Evolutionary conservation across 345 rosid genomes (phyloP).

Genomic region (Melastoma malabathricum): DNA sequence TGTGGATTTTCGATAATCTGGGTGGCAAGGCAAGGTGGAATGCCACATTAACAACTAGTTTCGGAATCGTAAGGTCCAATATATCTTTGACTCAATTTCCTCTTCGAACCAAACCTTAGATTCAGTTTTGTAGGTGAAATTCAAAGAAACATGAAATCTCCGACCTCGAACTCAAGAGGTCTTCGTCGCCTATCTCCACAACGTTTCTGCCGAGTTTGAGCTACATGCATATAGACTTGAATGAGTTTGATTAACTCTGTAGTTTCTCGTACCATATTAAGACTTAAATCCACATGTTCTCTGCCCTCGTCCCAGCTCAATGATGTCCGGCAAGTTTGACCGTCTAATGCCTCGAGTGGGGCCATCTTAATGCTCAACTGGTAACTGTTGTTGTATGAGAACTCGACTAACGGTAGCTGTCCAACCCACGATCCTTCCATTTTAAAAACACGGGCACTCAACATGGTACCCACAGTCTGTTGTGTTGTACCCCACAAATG

Average conservation of each 20-base stretch:
- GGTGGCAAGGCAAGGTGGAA: too few species aligned
- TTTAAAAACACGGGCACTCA: too few species aligned
- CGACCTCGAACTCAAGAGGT: neutral
- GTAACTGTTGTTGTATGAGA: neutral
- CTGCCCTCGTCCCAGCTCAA: neutral
- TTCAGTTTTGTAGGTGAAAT: neutral
- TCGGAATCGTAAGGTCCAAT: neutral
- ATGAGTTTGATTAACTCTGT: neutral
- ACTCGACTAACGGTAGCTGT: neutral
- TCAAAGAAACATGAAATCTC: neutral
- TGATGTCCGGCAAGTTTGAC: neutral
- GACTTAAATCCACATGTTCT: neutral
- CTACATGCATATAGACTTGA: neutral
- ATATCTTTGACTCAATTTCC: neutral
- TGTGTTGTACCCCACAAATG: too few species aligned
- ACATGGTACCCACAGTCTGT: too few species aligned
- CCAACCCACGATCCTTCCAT: neutral
- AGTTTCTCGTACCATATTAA: neutral
- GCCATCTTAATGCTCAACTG: neutral
- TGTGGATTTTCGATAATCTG: too few species aligned
- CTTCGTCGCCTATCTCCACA: neutral
- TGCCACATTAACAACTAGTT: too few species aligned
- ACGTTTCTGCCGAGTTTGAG: neutral
- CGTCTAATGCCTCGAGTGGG: neutral
- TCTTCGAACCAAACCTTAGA: neutral